Evolutionary conservation across 2,329 filamentous ascomycete species (phyloP), one percentile per base, ranked within the genome.

Genomic region (Sarocladium kiliense): DNA sequence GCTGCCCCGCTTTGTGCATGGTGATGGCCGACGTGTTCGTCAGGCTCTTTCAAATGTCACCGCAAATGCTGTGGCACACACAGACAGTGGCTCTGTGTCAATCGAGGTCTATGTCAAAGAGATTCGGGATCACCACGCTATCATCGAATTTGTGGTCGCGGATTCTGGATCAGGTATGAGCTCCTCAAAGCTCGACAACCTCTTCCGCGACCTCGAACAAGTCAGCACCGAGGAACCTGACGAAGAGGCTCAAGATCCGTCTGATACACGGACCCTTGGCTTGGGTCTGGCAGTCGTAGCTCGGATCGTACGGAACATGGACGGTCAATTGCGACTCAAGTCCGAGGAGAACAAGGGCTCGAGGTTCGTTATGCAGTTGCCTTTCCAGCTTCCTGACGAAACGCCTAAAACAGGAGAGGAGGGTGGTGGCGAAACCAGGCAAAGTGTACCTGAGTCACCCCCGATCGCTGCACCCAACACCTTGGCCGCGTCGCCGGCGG

Each of bases 201-300:
- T 82, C 1, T 85, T 85, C 58, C 74, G 76, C 54, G 81, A 85
- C 45, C 66, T 85, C 3, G 82, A 85, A 59, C 78, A 86, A 62
- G 79, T 86, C 16, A 76, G 71, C 55, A 74, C 68, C 1, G 77
- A 80, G 54, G 70, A 70, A n/a, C 27, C 66, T 0, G 68, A 73
- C 21, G 66, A 70, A 12, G n/a, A 47, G 18, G 16, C 45, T 12
- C n/a, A 69, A 39, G 56, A 65, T 18, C 55, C 66, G 14, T 58
- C 58, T 39, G 61, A 73, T 19, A 58, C 67, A 18, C 70, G 73
- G 50, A 85, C 84, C 0, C 71, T 96, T 1, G 92, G 92, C 0
- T 78, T 96, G 10, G 92, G 91, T 0, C 77, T 96, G n/a, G 91
- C 91, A 0, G 78, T 95, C 12, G 91, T 96, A n/a, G 88, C 89